Percentiles rank a stretch among this genome's conserved stretches.
Conservation (phyloP, 495 filamentous ascomycete species). For the Penicillium malachiteum region DNA sequence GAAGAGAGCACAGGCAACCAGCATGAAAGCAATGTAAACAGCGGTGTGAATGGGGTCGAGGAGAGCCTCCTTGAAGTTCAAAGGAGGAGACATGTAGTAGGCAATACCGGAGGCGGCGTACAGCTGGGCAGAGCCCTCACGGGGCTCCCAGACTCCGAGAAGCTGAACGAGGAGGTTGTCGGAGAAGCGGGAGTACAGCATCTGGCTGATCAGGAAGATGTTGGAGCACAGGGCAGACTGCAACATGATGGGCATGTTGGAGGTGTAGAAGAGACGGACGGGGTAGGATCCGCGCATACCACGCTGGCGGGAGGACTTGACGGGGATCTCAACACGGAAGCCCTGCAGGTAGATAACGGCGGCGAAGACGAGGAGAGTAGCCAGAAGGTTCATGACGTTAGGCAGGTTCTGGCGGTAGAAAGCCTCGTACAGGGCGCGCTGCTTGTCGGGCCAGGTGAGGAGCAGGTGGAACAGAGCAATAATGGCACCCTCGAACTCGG, state of each 20-base stretch:
- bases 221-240: conserved; percentile 98
- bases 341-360: conserved; percentile 99
- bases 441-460: conserved; percentile 98
- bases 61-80: conserved; percentile 95
- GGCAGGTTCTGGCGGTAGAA: conserved; percentile 99
- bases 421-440: conserved; percentile 91
- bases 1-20: conserved; percentile 95
- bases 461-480: conserved; percentile 98
- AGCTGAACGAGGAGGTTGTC: conserved; percentile 97
- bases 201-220: conserved; percentile 97
- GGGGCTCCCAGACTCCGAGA: conserved; percentile 97
- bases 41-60: conserved; percentile 95
- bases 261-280: conserved; percentile 65
- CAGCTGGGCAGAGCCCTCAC: conserved; percentile 93
- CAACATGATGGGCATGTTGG: conserved; percentile 96
- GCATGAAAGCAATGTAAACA: conserved; percentile 95
- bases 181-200: conserved; percentile 97
- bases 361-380: conserved; percentile 89
- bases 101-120: conserved; percentile 87
- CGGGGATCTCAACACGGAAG: conserved; percentile 99
- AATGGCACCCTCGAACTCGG: conserved; percentile 98
- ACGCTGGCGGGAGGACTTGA: conserved; percentile 98
- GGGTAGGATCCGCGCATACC: conserved; percentile 86
- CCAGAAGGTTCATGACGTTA: conserved; percentile 98
- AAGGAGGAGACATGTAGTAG: conserved; percentile 98